Evolutionary conservation across 2,329 filamentous ascomycete genomes (phyloP).

Genomic region (Fonsecaea monophora): DNA sequence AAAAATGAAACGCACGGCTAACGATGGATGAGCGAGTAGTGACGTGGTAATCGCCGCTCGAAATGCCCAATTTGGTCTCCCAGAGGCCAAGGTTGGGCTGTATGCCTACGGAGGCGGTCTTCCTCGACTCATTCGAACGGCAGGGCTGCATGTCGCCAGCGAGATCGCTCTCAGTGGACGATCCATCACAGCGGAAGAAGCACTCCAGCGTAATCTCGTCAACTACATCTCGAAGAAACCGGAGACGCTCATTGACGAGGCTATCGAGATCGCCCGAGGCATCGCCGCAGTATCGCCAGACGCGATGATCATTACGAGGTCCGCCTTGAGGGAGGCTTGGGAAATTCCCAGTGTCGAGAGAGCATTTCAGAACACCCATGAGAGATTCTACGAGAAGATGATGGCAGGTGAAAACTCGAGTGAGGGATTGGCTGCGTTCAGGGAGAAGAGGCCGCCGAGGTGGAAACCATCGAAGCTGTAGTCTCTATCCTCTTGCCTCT

Average conservation of each 20-base stretch:
- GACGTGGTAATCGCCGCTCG: conserved; percentile 70
- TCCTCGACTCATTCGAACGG: conserved; percentile 67
- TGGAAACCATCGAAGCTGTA: conserved; percentile 64
- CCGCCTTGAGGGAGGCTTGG: conserved; percentile 74
- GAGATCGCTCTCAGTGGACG: conserved; percentile 74
- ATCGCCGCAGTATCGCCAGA: conserved; percentile 74
- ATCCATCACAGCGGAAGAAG: conserved; percentile 63
- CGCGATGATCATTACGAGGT: conserved; percentile 72
- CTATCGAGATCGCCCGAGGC: conserved; percentile 58
- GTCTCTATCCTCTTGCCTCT: background rate
- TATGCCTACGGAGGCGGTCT: conserved; percentile 73
- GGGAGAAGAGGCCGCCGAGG: conserved; percentile 72
- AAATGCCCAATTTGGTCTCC: conserved; percentile 68
- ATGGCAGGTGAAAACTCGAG: conserved; percentile 66
- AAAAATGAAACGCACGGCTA: background rate
- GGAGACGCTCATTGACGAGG: conserved; percentile 38
- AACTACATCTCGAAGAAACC: conserved; percentile 44
- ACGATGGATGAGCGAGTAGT: background rate
- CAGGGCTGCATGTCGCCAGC: conserved; percentile 71
- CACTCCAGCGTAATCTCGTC: conserved; percentile 70
- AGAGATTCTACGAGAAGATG: conserved; percentile 15
- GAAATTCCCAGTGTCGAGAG: conserved; percentile 69
- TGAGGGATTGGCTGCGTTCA: conserved; percentile 76
- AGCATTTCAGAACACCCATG: conserved; percentile 57
- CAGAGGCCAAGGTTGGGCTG: conserved; percentile 73